A percentile compares a stretch with the other conserved stretches of the same genome.
Conservation (phyloP, 2,329 filamentous ascomycete species). For the Botryotinia convoluta region DNA sequence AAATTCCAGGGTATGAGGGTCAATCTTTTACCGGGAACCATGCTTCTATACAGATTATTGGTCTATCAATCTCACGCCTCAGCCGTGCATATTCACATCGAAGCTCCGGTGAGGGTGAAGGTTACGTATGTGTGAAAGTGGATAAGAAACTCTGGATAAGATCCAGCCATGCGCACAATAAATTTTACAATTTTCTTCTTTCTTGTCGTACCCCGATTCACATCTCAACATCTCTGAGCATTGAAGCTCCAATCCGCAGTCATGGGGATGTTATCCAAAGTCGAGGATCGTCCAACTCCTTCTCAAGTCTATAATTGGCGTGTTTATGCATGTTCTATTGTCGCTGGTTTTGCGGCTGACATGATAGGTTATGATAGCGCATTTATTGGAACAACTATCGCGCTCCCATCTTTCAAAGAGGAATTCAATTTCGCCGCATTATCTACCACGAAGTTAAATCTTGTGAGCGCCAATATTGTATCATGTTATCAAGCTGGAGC, state of each 20-base stretch:
- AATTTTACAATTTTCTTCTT: neutral
- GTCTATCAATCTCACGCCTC: neutral
- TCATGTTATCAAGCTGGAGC: conserved; percentile 33
- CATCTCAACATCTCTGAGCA: neutral
- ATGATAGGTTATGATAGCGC: conserved; percentile 34
- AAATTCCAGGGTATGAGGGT: neutral
- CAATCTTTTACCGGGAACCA: neutral
- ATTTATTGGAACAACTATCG: conserved; percentile 31
- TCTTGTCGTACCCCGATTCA: neutral
- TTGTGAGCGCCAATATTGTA: conserved; percentile 31
- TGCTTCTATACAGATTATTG: neutral
- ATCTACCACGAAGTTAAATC: conserved; percentile 26
- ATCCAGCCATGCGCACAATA: neutral
- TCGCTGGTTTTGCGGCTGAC: conserved; percentile 27
- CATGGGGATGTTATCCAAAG: conserved; percentile 29
- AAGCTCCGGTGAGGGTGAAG: neutral
- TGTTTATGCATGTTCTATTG: conserved; percentile 28
- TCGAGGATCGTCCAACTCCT: conserved; percentile 32
- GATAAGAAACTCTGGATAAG: neutral
- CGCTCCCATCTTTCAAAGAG: conserved; percentile 29
- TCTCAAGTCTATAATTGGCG: conserved; percentile 30
- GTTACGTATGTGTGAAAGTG: neutral
- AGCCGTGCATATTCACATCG: neutral
- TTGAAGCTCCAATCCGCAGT: neutral
- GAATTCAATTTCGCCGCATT: conserved; percentile 29